Evolutionary conservation across 352 stramenopile genomes (phyloP).

Genomic region (Phytopythium litorale): DNA sequence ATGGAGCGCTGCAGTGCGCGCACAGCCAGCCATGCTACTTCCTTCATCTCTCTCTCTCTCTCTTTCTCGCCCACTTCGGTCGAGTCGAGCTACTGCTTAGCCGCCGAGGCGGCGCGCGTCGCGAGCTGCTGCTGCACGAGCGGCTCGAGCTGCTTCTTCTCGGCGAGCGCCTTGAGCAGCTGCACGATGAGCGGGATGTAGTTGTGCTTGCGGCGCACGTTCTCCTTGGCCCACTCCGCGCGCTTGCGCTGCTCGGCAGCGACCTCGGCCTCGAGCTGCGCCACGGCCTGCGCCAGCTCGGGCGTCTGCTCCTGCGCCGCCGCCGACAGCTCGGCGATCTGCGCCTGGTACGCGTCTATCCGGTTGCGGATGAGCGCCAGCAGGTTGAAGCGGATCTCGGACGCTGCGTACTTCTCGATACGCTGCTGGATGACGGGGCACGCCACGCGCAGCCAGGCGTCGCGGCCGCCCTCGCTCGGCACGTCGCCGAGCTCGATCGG

Average conservation of each 20-base stretch:
- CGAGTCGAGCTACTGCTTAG: conserved; percentile 10
- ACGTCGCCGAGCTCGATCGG: conserved; percentile 87
- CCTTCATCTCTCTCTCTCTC: background rate
- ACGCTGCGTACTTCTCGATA: conserved; percentile 88
- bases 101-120: conserved; percentile 15
- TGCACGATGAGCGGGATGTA: conserved; percentile 96
- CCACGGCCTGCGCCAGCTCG: conserved; percentile 27
- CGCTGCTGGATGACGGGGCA: conserved; percentile 91
- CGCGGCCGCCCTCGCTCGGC: conserved; percentile 15
- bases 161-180: conserved; percentile 90
- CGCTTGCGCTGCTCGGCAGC: conserved; percentile 65
- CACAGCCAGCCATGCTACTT: background rate
- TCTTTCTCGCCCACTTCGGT: background rate
- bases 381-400: conserved; percentile 97
- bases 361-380: conserved; percentile 90
- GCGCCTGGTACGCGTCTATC: conserved; percentile 49
- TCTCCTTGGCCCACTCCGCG: conserved; percentile 85
- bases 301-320: conserved; percentile 25
- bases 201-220: conserved; percentile 94
- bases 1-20: background rate
- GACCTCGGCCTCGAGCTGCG: conserved; percentile 50
- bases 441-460: conserved; percentile 88
- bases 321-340: conserved; percentile 28
- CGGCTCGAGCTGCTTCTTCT: conserved; percentile 82
- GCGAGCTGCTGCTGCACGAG: conserved; percentile 73